A percentile compares a stretch with the other conserved stretches of the same genome.
Conservation (phyloP, 2,329 filamentous ascomycete species). For the Alternaria dauci region DNA sequence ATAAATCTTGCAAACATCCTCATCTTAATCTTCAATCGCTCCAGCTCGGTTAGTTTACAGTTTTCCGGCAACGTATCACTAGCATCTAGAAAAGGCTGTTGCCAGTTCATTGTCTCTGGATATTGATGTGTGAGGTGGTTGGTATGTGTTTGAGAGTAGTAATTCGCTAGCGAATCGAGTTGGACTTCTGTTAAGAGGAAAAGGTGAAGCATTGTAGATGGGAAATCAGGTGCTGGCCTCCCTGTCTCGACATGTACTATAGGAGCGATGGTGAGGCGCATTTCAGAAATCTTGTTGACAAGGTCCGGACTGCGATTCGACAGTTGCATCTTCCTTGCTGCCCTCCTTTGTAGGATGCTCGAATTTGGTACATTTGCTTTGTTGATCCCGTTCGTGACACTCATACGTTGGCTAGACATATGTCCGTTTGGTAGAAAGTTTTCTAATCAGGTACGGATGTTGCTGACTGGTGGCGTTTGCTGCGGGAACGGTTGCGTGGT, state of each 20-base stretch:
- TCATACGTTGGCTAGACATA: constrained; percentile 22
- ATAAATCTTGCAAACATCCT: constrained; percentile 78
- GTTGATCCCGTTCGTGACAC: constrained; percentile 19
- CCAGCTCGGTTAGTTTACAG: constrained; percentile 46
- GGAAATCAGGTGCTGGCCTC: constrained; percentile 70
- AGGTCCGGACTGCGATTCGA: constrained; percentile 57
- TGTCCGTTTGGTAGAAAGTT: neutral
- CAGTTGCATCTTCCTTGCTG: constrained; percentile 18
- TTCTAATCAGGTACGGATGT: neutral
- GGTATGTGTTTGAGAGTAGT: constrained; percentile 75
- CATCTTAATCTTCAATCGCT: constrained; percentile 65
- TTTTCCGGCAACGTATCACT: constrained; percentile 24
- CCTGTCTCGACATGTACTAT: constrained; percentile 69
- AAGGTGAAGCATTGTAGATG: constrained; percentile 72
- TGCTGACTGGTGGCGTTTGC: constrained; percentile 15
- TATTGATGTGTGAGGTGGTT: constrained; percentile 62
- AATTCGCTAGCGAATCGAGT: constrained; percentile 73
- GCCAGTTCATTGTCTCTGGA: constrained; percentile 74
- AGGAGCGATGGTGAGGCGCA: constrained; percentile 71
- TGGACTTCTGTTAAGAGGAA: constrained; percentile 76
- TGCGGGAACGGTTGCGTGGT: constrained; percentile 12
- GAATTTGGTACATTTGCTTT: constrained; percentile 19
- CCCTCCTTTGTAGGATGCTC: constrained; percentile 22
- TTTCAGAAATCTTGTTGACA: constrained; percentile 68
- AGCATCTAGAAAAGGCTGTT: constrained; percentile 50